Evolutionary conservation across 129 eudicot species (phyloP).

Genomic region (Glebionis coronaria): DNA sequence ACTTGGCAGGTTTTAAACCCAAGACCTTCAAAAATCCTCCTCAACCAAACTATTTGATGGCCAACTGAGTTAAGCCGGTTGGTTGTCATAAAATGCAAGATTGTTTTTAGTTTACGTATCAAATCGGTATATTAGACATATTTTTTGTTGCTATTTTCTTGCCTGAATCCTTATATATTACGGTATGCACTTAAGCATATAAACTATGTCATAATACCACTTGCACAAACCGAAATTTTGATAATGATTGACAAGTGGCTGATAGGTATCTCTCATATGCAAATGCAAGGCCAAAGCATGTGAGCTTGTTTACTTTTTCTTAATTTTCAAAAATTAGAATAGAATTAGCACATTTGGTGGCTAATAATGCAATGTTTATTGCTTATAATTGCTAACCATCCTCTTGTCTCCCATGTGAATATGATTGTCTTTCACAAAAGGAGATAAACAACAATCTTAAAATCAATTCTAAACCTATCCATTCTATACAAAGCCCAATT

Average conservation of each 20-base stretch:
- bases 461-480: constrained; percentile 19
- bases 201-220: no score
- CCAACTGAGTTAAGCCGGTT: no score
- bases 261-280: not conserved
- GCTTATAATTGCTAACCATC: constrained; percentile 27
- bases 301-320: constrained; percentile 7
- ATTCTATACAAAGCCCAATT: constrained; percentile 7
- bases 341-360: constrained; percentile 12
- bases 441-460: constrained; percentile 1
- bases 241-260: constrained; percentile 12
- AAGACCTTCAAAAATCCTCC: no score
- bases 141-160: no score
- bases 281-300: constrained; percentile 4
- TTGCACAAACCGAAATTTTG: constrained; percentile 6
- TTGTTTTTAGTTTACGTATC: no score
- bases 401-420: constrained; percentile 29
- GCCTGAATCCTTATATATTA: no score
- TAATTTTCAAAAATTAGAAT: not conserved
- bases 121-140: no score
- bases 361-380: constrained; percentile 26
- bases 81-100: no score
- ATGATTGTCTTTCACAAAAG: constrained; percentile 1
- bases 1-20: no score
- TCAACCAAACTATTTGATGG: no score
- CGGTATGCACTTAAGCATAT: no score